Base-by-base conservation (phyloP, 441 rosid genomes). In the Dalechampia spathulata region DNA sequence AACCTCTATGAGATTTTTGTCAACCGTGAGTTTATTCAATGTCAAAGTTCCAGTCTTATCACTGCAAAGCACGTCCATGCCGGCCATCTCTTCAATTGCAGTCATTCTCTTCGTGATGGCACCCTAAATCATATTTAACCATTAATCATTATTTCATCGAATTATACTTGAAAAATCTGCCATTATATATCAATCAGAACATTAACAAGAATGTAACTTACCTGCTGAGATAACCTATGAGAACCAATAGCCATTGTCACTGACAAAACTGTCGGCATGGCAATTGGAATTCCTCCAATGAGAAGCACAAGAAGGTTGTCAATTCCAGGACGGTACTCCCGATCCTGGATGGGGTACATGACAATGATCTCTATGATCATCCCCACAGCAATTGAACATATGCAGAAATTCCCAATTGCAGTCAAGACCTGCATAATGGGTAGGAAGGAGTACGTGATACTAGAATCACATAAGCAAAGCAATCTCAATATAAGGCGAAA, bases 41-140 rank as follows among this genome's bases (percentile, higher is more conserved):
- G 98, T 88, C 69, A 91, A 65, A 17, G 98, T 88, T 65, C 98
- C 96, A 2, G 98, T 91, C 76, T 91, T 91, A 75, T 91, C 96
- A 70, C 98, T 88, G 76, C 96, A 87, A 65, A 90, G 95, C 60
- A 90, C 98, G 64, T 90, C 98, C 98, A 90, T 90, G 71, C 96
- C 98, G 23, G 98, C 98, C 98, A 91, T 91, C 74, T 88, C 98
- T 74, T 91, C 98, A 49, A 91, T 91, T 23, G 96, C 96, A 53
- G 98, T 91, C 98, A 91, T 91, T 74, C 96, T 81, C 83, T 91
- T 91, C 8, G 98, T 91, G 66, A 91, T 91, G 46, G 98, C 98
- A 53, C 98, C 98, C 96, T 91, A 75, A 9, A 48, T 56, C 28
- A 66, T 23, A 28, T 63, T 51, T 37, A 49, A 54, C 28, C 49